Conservation (phyloP, 2,329 filamentous ascomycete species). For the Xylariaceae sp. region DNA sequence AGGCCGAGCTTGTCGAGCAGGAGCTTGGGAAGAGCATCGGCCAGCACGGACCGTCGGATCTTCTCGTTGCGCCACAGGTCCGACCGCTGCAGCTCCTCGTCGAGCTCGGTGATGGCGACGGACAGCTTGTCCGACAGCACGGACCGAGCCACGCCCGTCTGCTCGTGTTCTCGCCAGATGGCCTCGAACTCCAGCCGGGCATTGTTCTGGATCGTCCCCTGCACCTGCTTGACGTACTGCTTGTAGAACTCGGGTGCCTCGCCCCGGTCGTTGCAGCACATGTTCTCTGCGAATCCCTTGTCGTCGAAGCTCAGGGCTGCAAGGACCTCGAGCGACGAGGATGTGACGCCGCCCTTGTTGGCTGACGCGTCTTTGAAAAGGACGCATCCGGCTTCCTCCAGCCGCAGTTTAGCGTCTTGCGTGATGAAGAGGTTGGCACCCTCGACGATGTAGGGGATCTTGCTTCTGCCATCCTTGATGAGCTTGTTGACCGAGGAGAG, state of each 20-base stretch:
- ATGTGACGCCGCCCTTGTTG: slow-evolving; percentile 98
- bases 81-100: slow-evolving; percentile 91
- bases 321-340: slow-evolving; percentile 91
- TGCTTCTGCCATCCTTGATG: slow-evolving; percentile 82
- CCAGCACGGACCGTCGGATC: slow-evolving; percentile 71
- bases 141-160: slow-evolving; percentile 72
- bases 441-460: slow-evolving; percentile 92
- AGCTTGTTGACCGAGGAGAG: slow-evolving; percentile 76
- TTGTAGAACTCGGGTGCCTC: slow-evolving; percentile 86
- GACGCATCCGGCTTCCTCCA: slow-evolving; percentile 92
- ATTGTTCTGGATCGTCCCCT: slow-evolving; percentile 85
- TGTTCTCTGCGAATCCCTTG: slow-evolving; percentile 78
- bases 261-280: slow-evolving; percentile 74
- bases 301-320: slow-evolving; percentile 95
- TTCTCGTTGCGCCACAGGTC: slow-evolving; percentile 82
- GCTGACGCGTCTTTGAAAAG: slow-evolving; percentile 97
- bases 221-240: slow-evolving; percentile 85
- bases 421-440: slow-evolving; percentile 98
- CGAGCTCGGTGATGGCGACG: slow-evolving; percentile 87
- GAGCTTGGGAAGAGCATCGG: slow-evolving; percentile 78
- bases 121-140: slow-evolving; percentile 90
- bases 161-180: slow-evolving; percentile 90
- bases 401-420: slow-evolving; percentile 90
- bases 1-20: slow-evolving; percentile 86
- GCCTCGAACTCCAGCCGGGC: slow-evolving; percentile 94